phyloP scores from a whole-genome alignment of 2,329 filamentous ascomycete species.

The Phoma sp. region DNA sequence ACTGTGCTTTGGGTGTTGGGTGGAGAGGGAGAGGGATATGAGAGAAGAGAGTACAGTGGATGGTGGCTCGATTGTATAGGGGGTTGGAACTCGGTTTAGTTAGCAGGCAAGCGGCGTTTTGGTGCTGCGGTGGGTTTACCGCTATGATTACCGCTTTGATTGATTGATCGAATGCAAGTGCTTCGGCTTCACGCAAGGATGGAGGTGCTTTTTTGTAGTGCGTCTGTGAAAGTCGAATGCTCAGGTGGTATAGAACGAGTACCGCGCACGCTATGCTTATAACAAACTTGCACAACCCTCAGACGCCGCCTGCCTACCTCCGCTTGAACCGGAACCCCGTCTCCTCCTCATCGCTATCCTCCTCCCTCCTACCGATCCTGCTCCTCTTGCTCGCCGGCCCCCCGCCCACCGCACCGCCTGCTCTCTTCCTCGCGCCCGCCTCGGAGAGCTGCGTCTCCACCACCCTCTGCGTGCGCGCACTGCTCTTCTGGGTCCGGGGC shows the following conservation, averaged over 20 bases:
- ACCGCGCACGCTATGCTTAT: background rate
- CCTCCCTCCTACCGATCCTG: constrained; percentile 37
- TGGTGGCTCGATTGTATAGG: background rate
- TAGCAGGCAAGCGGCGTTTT: constrained; percentile 21
- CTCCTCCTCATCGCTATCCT: constrained; percentile 65
- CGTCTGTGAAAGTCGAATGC: background rate
- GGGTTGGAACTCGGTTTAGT: background rate
- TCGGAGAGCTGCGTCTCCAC: constrained; percentile 43
- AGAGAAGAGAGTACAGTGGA: background rate
- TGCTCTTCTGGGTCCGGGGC: constrained; percentile 30
- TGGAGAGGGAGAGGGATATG: background rate
- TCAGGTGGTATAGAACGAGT: constrained; percentile 4
- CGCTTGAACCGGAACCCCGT: constrained; percentile 62
- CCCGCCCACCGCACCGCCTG: constrained; percentile 28
- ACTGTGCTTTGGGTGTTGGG: background rate
- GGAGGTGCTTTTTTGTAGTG: background rate
- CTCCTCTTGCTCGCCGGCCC: constrained; percentile 40
- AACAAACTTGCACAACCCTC: background rate
- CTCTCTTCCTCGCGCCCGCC: constrained; percentile 38
- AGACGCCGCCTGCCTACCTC: constrained; percentile 4
- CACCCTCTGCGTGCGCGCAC: constrained; percentile 33
- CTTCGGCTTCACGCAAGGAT: background rate
- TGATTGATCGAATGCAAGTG: background rate
- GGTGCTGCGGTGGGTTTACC: constrained; percentile 1
- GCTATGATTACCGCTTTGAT: background rate